Percentiles rank a stretch among this genome's conserved stretches.
Conservation (phyloP, 1,284 basidiomycete genomes). For the Ganoderma leucocontextum region DNA sequence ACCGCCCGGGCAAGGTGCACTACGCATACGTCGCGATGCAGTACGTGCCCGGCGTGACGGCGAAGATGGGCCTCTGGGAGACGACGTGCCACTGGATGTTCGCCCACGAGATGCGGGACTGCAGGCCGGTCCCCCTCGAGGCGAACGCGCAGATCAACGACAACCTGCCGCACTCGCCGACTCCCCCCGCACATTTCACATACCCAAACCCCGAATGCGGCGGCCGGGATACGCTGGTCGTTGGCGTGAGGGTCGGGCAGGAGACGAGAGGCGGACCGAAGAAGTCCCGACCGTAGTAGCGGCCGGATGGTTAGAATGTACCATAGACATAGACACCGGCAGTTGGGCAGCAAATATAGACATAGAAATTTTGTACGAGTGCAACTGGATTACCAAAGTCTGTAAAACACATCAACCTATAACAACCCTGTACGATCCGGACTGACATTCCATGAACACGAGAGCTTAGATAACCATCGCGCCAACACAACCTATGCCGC, state of each 20-base stretch:
- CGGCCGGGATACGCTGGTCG: background rate
- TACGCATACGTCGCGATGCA: constrained; percentile 11
- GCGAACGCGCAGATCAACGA: constrained; percentile 5
- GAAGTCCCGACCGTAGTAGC: background rate
- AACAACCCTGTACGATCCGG: background rate
- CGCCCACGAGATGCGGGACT: constrained; percentile 10
- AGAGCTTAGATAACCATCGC: background rate
- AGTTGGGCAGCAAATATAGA: background rate
- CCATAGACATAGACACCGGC: background rate
- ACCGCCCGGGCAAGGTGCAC: constrained; percentile 10
- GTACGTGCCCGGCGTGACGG: constrained; percentile 9
- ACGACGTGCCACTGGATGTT: constrained; percentile 14
- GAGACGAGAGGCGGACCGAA: constrained; percentile 8
- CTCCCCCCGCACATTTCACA: background rate
- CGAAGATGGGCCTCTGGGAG: constrained; percentile 12
- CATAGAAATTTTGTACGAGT: constrained; percentile 2
- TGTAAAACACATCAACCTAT: constrained; percentile 7
- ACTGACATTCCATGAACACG: background rate
- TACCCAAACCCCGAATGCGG: background rate
- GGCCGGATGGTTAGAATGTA: background rate
- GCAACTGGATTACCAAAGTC: constrained; percentile 2
- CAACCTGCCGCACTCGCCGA: constrained; percentile 2
- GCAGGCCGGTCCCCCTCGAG: constrained; percentile 7
- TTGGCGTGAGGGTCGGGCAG: constrained; percentile 8
- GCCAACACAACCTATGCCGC: background rate